Percentiles rank a stretch among this genome's conserved stretches.
Conservation (phyloP, 2,329 filamentous ascomycete species). For the Pestalotiopsis fici region DNA sequence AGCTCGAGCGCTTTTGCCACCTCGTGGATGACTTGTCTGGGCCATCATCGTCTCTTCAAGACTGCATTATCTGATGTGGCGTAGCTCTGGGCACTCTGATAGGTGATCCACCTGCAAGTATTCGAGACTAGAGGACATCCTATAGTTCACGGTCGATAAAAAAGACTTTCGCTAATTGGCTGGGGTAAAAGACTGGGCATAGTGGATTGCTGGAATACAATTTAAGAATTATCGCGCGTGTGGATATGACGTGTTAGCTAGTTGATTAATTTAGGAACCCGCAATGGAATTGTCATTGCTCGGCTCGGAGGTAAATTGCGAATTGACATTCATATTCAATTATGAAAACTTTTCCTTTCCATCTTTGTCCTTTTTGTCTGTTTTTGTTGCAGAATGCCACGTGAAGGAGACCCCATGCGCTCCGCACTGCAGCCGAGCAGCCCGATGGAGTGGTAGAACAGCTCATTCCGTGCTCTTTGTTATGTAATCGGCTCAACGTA, state of each 20-base stretch:
- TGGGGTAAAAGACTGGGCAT: not conserved
- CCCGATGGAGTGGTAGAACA: not conserved
- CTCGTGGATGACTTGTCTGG: not conserved
- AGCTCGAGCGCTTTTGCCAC: not conserved
- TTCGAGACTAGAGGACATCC: not conserved
- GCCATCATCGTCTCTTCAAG: not conserved
- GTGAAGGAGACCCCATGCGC: not conserved
- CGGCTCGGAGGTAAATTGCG: not conserved
- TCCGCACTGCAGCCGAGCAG: not conserved
- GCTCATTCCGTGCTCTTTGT: not conserved
- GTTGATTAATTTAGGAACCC: not conserved
- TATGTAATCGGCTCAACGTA: not conserved
- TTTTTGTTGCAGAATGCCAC: not conserved
- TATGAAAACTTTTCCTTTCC: not conserved
- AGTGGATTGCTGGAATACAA: not conserved
- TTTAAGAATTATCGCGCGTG: not conserved
- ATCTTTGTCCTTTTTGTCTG: not conserved
- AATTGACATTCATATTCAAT: not conserved
- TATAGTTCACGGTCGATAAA: not conserved
- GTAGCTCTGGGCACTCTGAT: not conserved
- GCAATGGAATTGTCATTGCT: not conserved
- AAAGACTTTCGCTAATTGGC: not conserved
- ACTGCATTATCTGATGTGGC: not conserved
- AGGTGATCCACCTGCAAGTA: not conserved
- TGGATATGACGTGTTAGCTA: not conserved